A percentile compares a stretch with the other conserved stretches of the same genome.
These are phyloP conservation scores for Fraxinus cuspidata DNA, from an alignment of 257 asterid species.

Conservation along the genomic window DNA sequence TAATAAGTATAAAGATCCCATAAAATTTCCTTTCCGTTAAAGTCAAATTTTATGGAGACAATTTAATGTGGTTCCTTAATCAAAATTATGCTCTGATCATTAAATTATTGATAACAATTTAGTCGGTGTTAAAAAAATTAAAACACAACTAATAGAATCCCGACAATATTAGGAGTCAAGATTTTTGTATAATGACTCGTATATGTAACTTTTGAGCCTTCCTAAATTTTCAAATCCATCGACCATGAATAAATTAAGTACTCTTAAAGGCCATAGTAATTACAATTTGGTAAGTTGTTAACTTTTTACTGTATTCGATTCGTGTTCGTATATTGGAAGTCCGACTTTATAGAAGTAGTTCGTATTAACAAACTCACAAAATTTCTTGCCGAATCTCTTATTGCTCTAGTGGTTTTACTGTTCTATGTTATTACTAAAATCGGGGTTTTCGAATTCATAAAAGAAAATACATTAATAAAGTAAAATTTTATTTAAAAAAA, in stretches of 20 bases:
- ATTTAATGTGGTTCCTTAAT: conserved; percentile 16
- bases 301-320: not conserved
- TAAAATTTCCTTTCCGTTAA: conserved; percentile 21
- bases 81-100: conserved; percentile 1
- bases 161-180: not conserved
- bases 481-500: too few species aligned
- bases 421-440: too few species aligned
- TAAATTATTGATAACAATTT: conserved; percentile 1
- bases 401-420: too few species aligned
- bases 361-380: not conserved
- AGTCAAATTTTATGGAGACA: conserved; percentile 19
- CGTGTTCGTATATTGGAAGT: not conserved
- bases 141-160: not conserved
- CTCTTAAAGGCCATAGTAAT: not conserved
- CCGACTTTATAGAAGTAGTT: not conserved
- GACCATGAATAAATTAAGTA: not conserved
- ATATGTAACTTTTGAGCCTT: not conserved
- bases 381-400: not conserved
- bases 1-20: conserved; percentile 16
- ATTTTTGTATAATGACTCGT: not conserved
- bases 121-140: conserved; percentile 13
- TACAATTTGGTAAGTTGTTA: not conserved
- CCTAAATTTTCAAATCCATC: not conserved
- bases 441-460: too few species aligned
- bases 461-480: too few species aligned